Conservation (phyloP, 2,329 filamentous ascomycete species). For the Fusarium bulbicola region DNA sequence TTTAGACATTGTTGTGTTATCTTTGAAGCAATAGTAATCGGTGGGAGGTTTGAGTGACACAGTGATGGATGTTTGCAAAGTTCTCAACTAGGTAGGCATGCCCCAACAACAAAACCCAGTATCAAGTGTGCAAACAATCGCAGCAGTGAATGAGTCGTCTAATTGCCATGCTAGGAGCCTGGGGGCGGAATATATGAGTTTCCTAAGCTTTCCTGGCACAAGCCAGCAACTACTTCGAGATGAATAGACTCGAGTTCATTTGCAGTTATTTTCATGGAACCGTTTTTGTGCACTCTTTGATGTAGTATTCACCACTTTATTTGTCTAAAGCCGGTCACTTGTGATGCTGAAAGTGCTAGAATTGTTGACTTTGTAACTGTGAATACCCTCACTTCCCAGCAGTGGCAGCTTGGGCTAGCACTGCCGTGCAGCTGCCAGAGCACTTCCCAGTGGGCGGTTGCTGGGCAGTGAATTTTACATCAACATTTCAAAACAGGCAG, state of each 20-base stretch:
- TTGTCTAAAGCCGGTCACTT: neutral
- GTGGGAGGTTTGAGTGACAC: neutral
- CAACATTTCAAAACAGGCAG: neutral
- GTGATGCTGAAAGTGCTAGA: neutral
- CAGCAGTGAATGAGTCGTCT: neutral
- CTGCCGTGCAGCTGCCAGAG: constrained; percentile 10
- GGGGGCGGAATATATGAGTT: neutral
- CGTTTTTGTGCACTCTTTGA: neutral
- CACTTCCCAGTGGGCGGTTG: neutral
- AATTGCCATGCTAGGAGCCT: neutral
- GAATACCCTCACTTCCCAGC: constrained; percentile 28
- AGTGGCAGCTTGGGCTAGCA: constrained; percentile 5
- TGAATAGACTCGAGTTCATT: neutral
- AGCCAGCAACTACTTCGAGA: neutral
- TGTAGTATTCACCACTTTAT: neutral
- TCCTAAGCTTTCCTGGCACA: neutral
- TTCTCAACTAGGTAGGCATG: neutral
- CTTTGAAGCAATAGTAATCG: neutral
- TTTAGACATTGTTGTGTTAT: neutral
- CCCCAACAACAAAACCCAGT: neutral
- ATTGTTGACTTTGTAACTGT: neutral
- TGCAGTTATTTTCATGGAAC: neutral
- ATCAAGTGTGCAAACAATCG: neutral
- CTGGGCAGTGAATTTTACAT: neutral
- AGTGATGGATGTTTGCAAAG: neutral